phyloP scores from a whole-genome alignment of 371 early-diverging fungal species.

The Rhizoclosmatium hyalinum region DNA sequence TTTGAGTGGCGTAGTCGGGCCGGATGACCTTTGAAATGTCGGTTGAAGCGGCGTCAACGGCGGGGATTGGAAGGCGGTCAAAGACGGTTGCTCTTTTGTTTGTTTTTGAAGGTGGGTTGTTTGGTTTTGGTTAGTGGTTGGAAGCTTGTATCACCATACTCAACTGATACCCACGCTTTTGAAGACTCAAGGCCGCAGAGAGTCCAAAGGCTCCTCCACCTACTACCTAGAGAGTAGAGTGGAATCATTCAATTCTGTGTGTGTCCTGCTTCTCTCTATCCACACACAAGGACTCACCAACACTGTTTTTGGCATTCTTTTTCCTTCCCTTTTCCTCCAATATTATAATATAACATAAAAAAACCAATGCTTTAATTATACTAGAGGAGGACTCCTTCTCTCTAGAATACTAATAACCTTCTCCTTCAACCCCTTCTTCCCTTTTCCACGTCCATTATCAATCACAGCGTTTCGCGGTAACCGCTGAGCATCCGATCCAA shows the following conservation, averaged over 20 bases:
- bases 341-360: too few relatives aligned
- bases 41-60: constrained; percentile 31
- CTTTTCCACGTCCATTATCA: constrained; percentile 52
- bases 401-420: constrained; percentile 39
- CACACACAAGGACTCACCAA: too few relatives aligned
- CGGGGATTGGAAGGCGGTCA: constrained; percentile 33
- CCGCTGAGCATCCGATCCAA: constrained; percentile 29
- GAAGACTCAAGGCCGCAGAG: constrained; percentile 24
- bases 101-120: not conserved
- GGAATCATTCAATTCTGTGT: too few relatives aligned
- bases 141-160: not conserved
- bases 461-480: constrained; percentile 36
- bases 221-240: constrained; percentile 12
- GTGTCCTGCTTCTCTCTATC: too few relatives aligned
- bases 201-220: constrained; percentile 35
- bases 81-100: not conserved
- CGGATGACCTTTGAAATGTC: constrained; percentile 35
- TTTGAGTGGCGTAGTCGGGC: constrained; percentile 18
- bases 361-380: not conserved
- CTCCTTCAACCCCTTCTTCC: constrained; percentile 55
- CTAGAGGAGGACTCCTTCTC: not conserved
- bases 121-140: not conserved
- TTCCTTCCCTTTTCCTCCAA: too few relatives aligned
- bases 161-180: constrained; percentile 19
- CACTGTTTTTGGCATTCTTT: too few relatives aligned